A percentile compares a stretch with the other conserved stretches of the same genome.
These are phyloP conservation scores for Lentithecium fluviatile DNA, from an alignment of 495 filamentous ascomycete genomes.

Conservation along the genomic window DNA sequence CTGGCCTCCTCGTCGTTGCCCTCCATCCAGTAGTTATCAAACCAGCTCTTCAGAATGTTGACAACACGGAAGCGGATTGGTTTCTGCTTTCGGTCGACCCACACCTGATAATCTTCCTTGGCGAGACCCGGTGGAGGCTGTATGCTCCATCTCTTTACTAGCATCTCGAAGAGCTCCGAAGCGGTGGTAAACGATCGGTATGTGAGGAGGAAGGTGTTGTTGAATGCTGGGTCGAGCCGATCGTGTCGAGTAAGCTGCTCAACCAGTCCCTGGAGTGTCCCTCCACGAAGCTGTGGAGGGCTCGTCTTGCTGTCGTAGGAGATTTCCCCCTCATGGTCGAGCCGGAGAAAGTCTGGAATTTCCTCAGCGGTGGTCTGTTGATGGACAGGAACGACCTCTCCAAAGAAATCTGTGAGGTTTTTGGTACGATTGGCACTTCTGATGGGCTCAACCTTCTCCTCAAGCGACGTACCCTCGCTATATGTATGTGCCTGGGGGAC, in stretches of 20 bases:
- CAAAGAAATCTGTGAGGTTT: constrained; percentile 86
- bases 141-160: constrained; percentile 85
- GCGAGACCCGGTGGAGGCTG: constrained; percentile 86
- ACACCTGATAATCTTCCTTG: constrained; percentile 73
- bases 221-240: constrained; percentile 91
- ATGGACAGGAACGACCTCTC: constrained; percentile 65
- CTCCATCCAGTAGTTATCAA: constrained; percentile 99
- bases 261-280: constrained; percentile 84
- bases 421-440: constrained; percentile 61
- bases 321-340: constrained; percentile 88
- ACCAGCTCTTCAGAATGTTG: constrained; percentile 97
- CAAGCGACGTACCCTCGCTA: constrained; percentile 59
- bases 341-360: constrained; percentile 75
- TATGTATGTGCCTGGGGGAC: constrained; percentile 61
- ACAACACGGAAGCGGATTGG: constrained; percentile 92
- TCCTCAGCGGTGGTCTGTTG: constrained; percentile 61
- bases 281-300: constrained; percentile 75
- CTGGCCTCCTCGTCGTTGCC: constrained; percentile 76
- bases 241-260: constrained; percentile 95
- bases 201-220: constrained; percentile 95
- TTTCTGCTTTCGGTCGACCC: constrained; percentile 93
- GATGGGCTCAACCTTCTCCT: constrained; percentile 50
- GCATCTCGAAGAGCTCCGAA: constrained; percentile 84
- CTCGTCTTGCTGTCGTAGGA: constrained; percentile 79
- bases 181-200: constrained; percentile 94